Evolutionary conservation across 768 basidiomycete species (phyloP).

Genomic region (Tylopilus vinaceipallidus): DNA sequence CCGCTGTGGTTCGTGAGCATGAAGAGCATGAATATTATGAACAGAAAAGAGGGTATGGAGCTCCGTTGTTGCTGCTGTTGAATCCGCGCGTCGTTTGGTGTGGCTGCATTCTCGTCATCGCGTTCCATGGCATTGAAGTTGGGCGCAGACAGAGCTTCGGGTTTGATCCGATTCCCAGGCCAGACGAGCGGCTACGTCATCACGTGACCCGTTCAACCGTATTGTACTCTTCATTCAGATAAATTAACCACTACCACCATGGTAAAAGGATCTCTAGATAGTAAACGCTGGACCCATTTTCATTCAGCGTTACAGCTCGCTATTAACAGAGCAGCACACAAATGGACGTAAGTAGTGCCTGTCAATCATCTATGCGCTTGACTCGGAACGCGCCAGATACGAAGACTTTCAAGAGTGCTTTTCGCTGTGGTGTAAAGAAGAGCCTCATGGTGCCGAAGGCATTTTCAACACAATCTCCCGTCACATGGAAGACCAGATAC

Average conservation of each 20-base stretch:
- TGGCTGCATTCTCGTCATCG: slow-evolving; percentile 21
- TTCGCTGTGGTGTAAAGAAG: slow-evolving; percentile 61
- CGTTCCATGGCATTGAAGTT: slow-evolving; percentile 28
- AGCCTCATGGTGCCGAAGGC: slow-evolving; percentile 57
- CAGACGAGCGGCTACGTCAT: too few relatives aligned
- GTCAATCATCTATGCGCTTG: too few relatives aligned
- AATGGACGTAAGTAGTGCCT: slow-evolving; percentile 46
- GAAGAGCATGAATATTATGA: slow-evolving; percentile 72
- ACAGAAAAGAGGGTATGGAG: slow-evolving; percentile 70
- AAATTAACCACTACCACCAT: slow-evolving; percentile 5
- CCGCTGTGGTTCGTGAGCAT: slow-evolving; percentile 75
- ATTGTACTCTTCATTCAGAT: too few relatives aligned
- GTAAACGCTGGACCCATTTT: slow-evolving; percentile 51
- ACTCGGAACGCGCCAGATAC: slow-evolving; percentile 32
- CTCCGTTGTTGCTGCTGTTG: slow-evolving; percentile 46
- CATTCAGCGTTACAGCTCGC: slow-evolving; percentile 53
- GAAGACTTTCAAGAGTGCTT: slow-evolving; percentile 64
- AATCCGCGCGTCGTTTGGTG: slow-evolving; percentile 9
- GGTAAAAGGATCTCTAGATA: slow-evolving; percentile 29
- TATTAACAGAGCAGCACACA: slow-evolving; percentile 49
- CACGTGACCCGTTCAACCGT: too few relatives aligned
- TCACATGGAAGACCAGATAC: slow-evolving; percentile 68
- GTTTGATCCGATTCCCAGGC: too few relatives aligned
- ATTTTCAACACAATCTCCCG: slow-evolving; percentile 66
- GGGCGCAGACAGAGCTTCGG: too few relatives aligned